These are phyloP conservation scores for Hypoxylon crocopeplum DNA, from an alignment of 495 filamentous ascomycete species.

Conservation along the genomic window DNA sequence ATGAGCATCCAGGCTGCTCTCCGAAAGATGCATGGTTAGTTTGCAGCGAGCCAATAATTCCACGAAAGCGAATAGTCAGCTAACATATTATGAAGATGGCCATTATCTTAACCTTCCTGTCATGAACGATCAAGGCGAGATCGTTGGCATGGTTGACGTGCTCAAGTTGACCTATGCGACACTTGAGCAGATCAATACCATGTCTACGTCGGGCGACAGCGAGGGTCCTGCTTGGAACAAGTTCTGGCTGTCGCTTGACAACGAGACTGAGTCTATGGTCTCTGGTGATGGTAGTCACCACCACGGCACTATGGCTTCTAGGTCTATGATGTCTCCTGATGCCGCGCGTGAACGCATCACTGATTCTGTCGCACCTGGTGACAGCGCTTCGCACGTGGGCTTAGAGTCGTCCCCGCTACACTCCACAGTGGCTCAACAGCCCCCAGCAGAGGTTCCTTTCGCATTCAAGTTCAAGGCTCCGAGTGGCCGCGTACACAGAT, in stretches of 20 bases:
- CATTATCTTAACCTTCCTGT: slow-evolving; percentile 98
- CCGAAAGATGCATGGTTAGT: slow-evolving; percentile 96
- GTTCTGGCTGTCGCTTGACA: slow-evolving; percentile 97
- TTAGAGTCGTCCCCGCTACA: slow-evolving; percentile 73
- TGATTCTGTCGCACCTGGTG: slow-evolving; percentile 86
- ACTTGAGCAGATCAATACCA: slow-evolving; percentile 85
- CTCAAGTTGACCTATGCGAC: slow-evolving; percentile 98
- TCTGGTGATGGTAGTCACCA: slow-evolving; percentile 82
- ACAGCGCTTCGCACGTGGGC: slow-evolving; percentile 93
- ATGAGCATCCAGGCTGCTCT: slow-evolving; percentile 99
- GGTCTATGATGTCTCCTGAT: slow-evolving; percentile 81
- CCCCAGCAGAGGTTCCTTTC: slow-evolving; percentile 77
- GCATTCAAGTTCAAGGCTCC: slow-evolving; percentile 99
- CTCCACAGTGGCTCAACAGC: slow-evolving; percentile 61
- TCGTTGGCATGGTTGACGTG: slow-evolving; percentile 99
- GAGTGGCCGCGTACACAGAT: slow-evolving; percentile 89
- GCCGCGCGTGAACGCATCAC: slow-evolving; percentile 63
- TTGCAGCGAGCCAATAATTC: neutral
- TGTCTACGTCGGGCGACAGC: slow-evolving; percentile 72
- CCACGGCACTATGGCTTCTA: slow-evolving; percentile 60
- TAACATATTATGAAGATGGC: slow-evolving; percentile 68
- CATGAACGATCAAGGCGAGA: slow-evolving; percentile 96
- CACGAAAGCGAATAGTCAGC: neutral
- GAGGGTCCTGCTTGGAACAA: slow-evolving; percentile 99
- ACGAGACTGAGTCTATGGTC: slow-evolving; percentile 95